phyloP scores from a whole-genome alignment of 192 early-diverging fungal genomes.

The Phlyctochytrium planicorne region DNA sequence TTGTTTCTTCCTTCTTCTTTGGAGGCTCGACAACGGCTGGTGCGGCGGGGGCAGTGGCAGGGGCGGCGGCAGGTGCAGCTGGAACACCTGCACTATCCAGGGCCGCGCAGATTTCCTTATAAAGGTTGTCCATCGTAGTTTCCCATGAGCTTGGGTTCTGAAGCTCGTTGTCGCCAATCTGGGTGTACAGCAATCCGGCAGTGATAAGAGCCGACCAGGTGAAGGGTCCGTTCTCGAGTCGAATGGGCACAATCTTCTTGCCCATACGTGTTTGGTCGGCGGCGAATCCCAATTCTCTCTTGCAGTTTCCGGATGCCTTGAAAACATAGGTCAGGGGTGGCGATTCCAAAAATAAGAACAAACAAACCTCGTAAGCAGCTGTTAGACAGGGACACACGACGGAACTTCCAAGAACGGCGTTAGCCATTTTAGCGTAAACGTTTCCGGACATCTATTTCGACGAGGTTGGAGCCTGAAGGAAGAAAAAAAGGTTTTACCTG shows the following conservation, averaged over 20 bases:
- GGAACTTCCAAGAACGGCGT: constrained; percentile 31
- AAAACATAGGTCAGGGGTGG: neutral
- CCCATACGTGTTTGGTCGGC: constrained; percentile 34
- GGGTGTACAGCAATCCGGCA: constrained; percentile 32
- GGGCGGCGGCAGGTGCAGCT: too few relatives aligned
- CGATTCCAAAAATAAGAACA: neutral
- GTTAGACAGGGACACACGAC: constrained; percentile 35
- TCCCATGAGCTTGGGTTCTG: constrained; percentile 11
- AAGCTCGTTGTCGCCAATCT: constrained; percentile 15
- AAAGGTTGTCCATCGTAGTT: constrained; percentile 21
- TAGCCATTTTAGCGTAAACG: constrained; percentile 40
- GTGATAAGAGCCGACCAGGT: constrained; percentile 42
- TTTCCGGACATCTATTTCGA: constrained; percentile 31
- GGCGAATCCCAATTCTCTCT: constrained; percentile 38
- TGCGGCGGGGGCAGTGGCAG: neutral
- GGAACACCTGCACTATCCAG: too few relatives aligned
- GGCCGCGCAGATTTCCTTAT: constrained; percentile 15
- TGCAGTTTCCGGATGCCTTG: constrained; percentile 33
- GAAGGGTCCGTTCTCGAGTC: constrained; percentile 33
- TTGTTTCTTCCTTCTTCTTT: neutral
- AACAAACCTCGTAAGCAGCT: constrained; percentile 31
- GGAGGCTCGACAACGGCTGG: neutral
- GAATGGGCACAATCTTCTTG: constrained; percentile 39
- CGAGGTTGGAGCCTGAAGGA: neutral
- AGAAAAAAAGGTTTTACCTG: neutral